These are phyloP conservation scores for Macrophomina phaseolina DNA, from an alignment of 2,329 filamentous ascomycete genomes.

Conservation along the genomic window DNA sequence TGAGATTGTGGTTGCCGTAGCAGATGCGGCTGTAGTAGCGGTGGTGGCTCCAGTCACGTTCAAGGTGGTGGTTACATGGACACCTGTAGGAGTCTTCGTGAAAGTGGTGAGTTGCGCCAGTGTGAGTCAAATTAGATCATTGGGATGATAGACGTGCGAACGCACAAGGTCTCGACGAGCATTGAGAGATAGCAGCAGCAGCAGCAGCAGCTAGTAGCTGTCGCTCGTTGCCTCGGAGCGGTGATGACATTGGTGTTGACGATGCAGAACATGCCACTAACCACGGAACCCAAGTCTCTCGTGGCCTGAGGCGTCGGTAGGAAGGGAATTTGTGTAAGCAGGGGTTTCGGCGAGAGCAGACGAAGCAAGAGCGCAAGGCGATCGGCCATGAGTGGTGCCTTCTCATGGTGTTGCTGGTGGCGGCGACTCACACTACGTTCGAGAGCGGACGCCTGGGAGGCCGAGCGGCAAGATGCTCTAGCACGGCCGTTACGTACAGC, in stretches of 20 bases:
- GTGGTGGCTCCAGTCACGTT: constrained; percentile 1
- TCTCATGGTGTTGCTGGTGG: too few relatives aligned
- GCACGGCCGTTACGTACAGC: background rate
- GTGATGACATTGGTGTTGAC: constrained; percentile 1
- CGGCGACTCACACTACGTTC: too few relatives aligned
- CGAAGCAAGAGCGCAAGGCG: too few relatives aligned
- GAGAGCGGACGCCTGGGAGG: too few relatives aligned
- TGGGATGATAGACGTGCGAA: background rate
- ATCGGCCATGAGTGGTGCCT: too few relatives aligned
- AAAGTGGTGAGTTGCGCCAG: background rate
- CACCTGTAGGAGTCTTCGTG: constrained; percentile 1
- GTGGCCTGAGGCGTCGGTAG: background rate
- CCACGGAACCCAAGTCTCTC: background rate
- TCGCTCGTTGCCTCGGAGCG: background rate
- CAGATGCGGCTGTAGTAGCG: background rate
- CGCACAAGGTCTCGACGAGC: constrained; percentile 5
- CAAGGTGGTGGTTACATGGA: background rate
- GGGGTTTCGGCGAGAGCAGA: background rate
- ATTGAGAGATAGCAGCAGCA: constrained; percentile 11
- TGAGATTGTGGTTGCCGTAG: background rate
- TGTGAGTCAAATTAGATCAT: background rate
- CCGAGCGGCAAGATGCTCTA: too few relatives aligned
- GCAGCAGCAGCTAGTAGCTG: constrained; percentile 14
- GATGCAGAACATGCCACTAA: background rate
- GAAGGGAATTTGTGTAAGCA: background rate